These are phyloP conservation scores for Neospermospora avenae DNA, from an alignment of 2,329 filamentous ascomycete genomes.

Conservation along the genomic window DNA sequence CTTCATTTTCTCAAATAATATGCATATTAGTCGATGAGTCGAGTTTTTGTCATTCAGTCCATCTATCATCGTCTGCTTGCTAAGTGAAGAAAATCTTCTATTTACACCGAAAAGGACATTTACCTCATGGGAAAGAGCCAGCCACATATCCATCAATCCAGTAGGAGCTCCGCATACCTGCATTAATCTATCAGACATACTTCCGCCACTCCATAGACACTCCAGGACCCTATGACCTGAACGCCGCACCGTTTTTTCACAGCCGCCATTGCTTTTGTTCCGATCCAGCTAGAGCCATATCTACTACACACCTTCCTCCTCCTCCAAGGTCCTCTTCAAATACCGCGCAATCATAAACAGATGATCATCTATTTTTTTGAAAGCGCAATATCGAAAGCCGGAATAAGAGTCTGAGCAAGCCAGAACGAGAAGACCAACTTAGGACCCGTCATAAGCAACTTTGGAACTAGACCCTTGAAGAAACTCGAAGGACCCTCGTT, in stretches of 20 bases:
- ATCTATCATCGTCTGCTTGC: background rate
- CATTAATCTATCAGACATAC: background rate
- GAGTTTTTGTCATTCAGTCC: constrained; percentile 12
- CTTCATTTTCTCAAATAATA: background rate
- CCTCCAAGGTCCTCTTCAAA: too few relatives aligned
- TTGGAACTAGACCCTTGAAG: constrained; percentile 97
- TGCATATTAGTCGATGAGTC: constrained; percentile 9
- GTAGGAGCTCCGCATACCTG: too few relatives aligned
- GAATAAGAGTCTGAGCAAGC: constrained; percentile 97
- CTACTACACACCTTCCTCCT: constrained; percentile 15
- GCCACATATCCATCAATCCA: background rate
- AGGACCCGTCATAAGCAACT: constrained; percentile 97
- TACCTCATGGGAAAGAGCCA: too few relatives aligned
- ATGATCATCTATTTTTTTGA: constrained; percentile 29
- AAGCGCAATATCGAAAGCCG: constrained; percentile 70
- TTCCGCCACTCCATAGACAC: background rate
- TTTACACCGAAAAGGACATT: too few relatives aligned
- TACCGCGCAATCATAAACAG: too few relatives aligned
- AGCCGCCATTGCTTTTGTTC: too few relatives aligned
- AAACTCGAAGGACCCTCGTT: constrained; percentile 83
- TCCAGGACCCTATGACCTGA: background rate
- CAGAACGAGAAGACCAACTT: constrained; percentile 99
- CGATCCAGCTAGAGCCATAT: background rate
- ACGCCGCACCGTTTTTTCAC: constrained; percentile 19
- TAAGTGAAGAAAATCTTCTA: background rate